A percentile compares a stretch with the other conserved stretches of the same genome.
phyloP scores from a whole-genome alignment of 2,329 filamentous ascomycete species.

The Neopestalotiopsis sp. region DNA sequence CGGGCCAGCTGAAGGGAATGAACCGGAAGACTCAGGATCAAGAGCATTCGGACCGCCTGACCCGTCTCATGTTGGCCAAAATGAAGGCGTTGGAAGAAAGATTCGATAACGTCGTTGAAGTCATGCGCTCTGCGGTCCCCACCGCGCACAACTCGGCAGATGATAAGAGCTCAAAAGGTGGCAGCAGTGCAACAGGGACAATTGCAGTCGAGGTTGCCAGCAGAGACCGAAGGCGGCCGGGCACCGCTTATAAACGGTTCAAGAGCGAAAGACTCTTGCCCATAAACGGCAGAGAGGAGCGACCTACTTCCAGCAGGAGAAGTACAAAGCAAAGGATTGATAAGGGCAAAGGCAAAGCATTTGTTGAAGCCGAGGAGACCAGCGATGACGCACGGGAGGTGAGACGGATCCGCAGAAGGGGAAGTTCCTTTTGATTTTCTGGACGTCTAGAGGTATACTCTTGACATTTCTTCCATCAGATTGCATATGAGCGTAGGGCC shows the following conservation, averaged over 20 bases:
- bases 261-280: neutral
- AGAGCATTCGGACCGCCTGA: slow-evolving; percentile 70
- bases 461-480: slow-evolving; percentile 7
- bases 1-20: slow-evolving; percentile 60
- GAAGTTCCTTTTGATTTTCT: slow-evolving; percentile 47
- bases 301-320: neutral
- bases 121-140: slow-evolving; percentile 65
- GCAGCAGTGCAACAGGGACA: neutral
- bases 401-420: slow-evolving; percentile 36
- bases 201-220: slow-evolving; percentile 5
- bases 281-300: slow-evolving; percentile 5
- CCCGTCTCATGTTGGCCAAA: slow-evolving; percentile 79
- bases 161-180: slow-evolving; percentile 38
- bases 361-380: slow-evolving; percentile 42
- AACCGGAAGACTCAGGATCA: slow-evolving; percentile 38
- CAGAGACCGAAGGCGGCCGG: slow-evolving; percentile 10
- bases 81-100: slow-evolving; percentile 95
- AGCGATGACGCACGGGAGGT: slow-evolving; percentile 35
- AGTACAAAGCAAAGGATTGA: slow-evolving; percentile 36
- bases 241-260: neutral
- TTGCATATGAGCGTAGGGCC: neutral
- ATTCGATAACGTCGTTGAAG: slow-evolving; percentile 83
- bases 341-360: slow-evolving; percentile 56
- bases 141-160: slow-evolving; percentile 58
- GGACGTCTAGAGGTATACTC: neutral